Evolutionary conservation across 139 green algal species (phyloP).

Genomic region (Gonium pectorale): DNA sequence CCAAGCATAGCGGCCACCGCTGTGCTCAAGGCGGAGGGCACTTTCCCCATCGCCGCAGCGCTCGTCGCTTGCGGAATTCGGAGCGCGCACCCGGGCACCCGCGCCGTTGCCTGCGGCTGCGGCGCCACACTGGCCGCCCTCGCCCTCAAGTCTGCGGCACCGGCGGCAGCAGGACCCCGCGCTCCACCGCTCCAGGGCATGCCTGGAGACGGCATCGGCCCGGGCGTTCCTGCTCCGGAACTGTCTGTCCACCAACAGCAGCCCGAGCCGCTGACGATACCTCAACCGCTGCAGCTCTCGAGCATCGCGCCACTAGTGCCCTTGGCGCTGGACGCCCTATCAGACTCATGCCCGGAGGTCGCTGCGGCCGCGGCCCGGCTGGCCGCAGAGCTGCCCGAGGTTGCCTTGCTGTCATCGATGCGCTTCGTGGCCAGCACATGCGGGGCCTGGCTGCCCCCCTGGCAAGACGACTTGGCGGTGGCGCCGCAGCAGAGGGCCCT

Average conservation of each 20-base stretch:
- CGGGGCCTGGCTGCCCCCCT: not conserved
- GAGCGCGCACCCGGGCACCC: not conserved
- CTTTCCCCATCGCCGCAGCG: not conserved
- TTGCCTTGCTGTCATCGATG: slow-evolving; percentile 4
- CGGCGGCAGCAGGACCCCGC: too few relatives aligned
- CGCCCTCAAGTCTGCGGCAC: too few relatives aligned
- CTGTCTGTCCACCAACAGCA: too few relatives aligned
- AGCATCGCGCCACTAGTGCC: slow-evolving; percentile 4
- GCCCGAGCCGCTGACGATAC: too few relatives aligned
- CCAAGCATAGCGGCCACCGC: not conserved
- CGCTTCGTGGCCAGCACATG: not conserved
- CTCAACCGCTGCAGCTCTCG: too few relatives aligned
- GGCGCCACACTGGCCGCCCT: not conserved
- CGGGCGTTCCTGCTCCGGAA: too few relatives aligned
- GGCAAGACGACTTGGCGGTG: slow-evolving; percentile 40
- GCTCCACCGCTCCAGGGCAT: too few relatives aligned
- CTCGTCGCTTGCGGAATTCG: not conserved
- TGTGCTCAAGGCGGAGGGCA: not conserved
- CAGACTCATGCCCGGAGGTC: not conserved
- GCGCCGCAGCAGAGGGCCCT: slow-evolving; percentile 36
- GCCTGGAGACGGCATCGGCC: too few relatives aligned
- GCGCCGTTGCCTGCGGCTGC: not conserved
- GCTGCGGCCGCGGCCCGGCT: slow-evolving; percentile 32
- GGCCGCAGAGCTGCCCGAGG: slow-evolving; percentile 15
- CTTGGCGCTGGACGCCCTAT: not conserved